Evolutionary conservation across 306 rosid genomes (phyloP).

Genomic region (Lupinus albus): DNA sequence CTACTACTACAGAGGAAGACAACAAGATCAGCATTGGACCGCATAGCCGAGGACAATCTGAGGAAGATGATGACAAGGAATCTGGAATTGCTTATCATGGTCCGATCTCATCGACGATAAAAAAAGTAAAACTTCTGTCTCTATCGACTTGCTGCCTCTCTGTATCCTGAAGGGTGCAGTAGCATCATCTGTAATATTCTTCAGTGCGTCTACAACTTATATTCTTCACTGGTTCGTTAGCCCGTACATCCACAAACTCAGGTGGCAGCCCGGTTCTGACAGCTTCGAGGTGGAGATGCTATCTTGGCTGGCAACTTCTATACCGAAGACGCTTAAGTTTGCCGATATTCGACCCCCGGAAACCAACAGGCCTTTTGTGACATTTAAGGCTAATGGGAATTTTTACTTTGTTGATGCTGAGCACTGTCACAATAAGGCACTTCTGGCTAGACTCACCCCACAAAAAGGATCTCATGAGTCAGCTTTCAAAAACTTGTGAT

Average conservation of each 20-base stretch:
- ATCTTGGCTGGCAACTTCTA: constrained; percentile 71
- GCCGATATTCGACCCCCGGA: constrained; percentile 70
- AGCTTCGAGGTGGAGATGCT: constrained; percentile 80
- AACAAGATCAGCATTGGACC: constrained; percentile 91
- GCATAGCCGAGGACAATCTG: constrained; percentile 44
- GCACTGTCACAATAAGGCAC: constrained; percentile 85
- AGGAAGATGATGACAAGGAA: constrained; percentile 62
- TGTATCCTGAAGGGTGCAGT: constrained; percentile 85
- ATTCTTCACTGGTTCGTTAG: constrained; percentile 71
- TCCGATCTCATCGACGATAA: constrained; percentile 80
- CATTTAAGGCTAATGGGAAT: constrained; percentile 73
- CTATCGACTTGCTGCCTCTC: constrained; percentile 91
- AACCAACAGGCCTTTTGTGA: constrained; percentile 84
- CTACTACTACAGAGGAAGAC: constrained; percentile 58
- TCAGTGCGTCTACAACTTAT: constrained; percentile 72
- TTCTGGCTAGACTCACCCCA: constrained; percentile 75
- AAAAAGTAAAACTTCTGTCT: constrained; percentile 89
- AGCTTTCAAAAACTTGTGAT: constrained; percentile 66
- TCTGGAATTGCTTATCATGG: constrained; percentile 67
- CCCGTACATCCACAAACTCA: constrained; percentile 79
- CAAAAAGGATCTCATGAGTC: constrained; percentile 57
- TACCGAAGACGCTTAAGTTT: constrained; percentile 66
- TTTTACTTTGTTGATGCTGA: constrained; percentile 77
- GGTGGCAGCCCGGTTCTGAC: constrained; percentile 90
- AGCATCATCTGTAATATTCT: constrained; percentile 76